Base-by-base conservation (phyloP, 116 monocot species). In the Dioscorea cayenensis region DNA sequence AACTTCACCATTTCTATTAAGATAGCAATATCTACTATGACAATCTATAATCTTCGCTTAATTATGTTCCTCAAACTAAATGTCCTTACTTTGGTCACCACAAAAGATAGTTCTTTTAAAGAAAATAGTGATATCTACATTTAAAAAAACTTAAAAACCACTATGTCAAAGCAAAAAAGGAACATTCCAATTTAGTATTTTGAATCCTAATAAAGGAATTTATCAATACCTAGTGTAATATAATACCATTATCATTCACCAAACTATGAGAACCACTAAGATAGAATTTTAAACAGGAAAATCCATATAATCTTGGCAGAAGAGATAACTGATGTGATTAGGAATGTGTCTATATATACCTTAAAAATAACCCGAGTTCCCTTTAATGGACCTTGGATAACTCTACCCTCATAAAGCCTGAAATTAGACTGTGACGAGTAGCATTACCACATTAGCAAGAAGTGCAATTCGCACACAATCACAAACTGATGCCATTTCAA, bases 361-460 rank as follows among this genome's bases (percentile, higher is more conserved):
- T 95, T 96, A 58, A 96, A 96, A 10, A 86, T 49, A 61, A 92
- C 79, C 67, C 74, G 64, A 69, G 79, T 85, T 65, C 90, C 95
- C 76, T 51, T 85, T 10, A 77, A 37, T 49, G 83, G 79, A 80
- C 95, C 95, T 81, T 84, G 83, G 23, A 80, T 67, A 71, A 96
- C 76, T 84, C 92, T 85, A 78, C 95, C 92, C 52, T 92, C 92
- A 67, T 92, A 96, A 78, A 96, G 89, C 86, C 95, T 96, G 89
- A 65, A 92, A 87, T 52, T 27, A 74, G 64, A 83, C 84, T 82
- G 80, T 75, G 69, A 79, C 75, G 62, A 62, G 79, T 80, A 78
- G 68, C 64, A 77, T 81, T 74, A 85, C 51, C 66, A 84, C 51
- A 76, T 82, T 72, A 76, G 78, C 77, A 64, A 61, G 6, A 79